A percentile compares a stretch with the other conserved stretches of the same genome.
phyloP scores from a whole-genome alignment of 2,329 filamentous ascomycete species.

The Hymenoscyphus infarciens region DNA sequence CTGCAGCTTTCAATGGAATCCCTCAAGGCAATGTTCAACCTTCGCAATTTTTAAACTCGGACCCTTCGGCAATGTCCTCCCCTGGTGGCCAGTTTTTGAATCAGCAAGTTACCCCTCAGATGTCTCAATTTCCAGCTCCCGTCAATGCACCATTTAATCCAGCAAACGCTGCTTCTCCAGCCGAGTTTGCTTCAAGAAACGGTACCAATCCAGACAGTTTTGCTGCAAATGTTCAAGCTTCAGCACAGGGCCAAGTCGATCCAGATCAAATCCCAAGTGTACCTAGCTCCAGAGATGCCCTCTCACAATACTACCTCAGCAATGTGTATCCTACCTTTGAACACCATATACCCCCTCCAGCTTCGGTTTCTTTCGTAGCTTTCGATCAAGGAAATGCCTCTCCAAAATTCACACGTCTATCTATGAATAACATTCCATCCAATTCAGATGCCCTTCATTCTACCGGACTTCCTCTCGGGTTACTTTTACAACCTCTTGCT shows the following conservation, averaged over 20 bases:
- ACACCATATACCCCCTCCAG: constrained; percentile 84
- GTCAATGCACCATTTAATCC: constrained; percentile 50
- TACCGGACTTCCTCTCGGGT: constrained; percentile 80
- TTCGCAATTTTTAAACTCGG: constrained; percentile 57
- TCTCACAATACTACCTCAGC: constrained; percentile 78
- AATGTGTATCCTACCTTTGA: constrained; percentile 96
- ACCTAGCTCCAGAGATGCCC: constrained; percentile 75
- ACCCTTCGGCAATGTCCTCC: constrained; percentile 37
- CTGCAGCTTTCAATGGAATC: constrained; percentile 67
- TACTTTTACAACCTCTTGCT: constrained; percentile 85
- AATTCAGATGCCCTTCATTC: constrained; percentile 74
- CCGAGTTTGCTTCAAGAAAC: constrained; percentile 46
- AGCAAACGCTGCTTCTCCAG: constrained; percentile 40
- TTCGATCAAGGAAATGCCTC: constrained; percentile 95
- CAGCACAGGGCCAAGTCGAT: constrained; percentile 73
- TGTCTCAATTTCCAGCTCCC: constrained; percentile 60
- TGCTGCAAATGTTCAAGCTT: constrained; percentile 51
- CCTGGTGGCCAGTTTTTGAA: constrained; percentile 45
- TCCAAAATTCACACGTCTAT: constrained; percentile 87
- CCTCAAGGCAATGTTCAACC: constrained; percentile 54
- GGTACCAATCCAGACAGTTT: constrained; percentile 35
- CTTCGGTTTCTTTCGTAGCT: constrained; percentile 84
- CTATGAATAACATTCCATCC: constrained; percentile 87
- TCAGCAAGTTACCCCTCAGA: constrained; percentile 42
- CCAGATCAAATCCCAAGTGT: constrained; percentile 92